These are phyloP conservation scores for Candida dubliniensis DNA, from an alignment of 1,139 yeast genomes.

Conservation along the genomic window DNA sequence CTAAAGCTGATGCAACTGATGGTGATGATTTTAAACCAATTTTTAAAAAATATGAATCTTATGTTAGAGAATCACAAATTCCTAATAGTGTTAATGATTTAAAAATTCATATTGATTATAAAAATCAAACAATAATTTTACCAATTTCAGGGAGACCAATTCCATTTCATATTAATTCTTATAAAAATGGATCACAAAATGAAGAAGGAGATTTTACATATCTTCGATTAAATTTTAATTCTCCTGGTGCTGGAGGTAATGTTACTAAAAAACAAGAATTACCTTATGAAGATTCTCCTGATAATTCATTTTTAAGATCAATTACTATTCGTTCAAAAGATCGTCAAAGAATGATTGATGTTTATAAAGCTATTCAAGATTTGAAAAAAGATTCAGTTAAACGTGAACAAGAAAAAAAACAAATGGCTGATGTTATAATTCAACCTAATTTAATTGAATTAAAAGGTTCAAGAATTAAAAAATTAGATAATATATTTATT, in stretches of 20 bases:
- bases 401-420: slow-evolving; percentile 87
- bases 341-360: slow-evolving; percentile 88
- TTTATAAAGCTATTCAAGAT: slow-evolving; percentile 86
- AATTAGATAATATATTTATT: slow-evolving; percentile 83
- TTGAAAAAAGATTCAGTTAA: slow-evolving; percentile 90
- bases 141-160: slow-evolving; percentile 97
- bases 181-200: slow-evolving; percentile 90
- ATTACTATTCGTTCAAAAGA: slow-evolving; percentile 89
- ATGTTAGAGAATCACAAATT: slow-evolving; percentile 87
- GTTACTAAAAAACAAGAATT: slow-evolving; percentile 70
- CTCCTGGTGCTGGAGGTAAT: slow-evolving; percentile 85
- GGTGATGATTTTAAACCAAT: slow-evolving; percentile 67
- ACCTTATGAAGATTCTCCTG: slow-evolving; percentile 88
- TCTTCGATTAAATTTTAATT: slow-evolving; percentile 84
- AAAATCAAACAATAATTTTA: slow-evolving; percentile 82
- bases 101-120: slow-evolving; percentile 83
- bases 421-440: slow-evolving; percentile 89
- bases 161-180: slow-evolving; percentile 93
- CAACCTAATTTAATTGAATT: slow-evolving; percentile 87
- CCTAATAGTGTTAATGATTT: slow-evolving; percentile 82
- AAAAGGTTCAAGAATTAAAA: slow-evolving; percentile 74
- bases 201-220: slow-evolving; percentile 97
- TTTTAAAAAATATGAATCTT: slow-evolving; percentile 91
- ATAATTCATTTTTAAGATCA: slow-evolving; percentile 82
- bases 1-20: slow-evolving; percentile 71